These are phyloP conservation scores for Mycena olivaceomarginata DNA, from an alignment of 768 basidiomycete genomes.

Conservation along the genomic window DNA sequence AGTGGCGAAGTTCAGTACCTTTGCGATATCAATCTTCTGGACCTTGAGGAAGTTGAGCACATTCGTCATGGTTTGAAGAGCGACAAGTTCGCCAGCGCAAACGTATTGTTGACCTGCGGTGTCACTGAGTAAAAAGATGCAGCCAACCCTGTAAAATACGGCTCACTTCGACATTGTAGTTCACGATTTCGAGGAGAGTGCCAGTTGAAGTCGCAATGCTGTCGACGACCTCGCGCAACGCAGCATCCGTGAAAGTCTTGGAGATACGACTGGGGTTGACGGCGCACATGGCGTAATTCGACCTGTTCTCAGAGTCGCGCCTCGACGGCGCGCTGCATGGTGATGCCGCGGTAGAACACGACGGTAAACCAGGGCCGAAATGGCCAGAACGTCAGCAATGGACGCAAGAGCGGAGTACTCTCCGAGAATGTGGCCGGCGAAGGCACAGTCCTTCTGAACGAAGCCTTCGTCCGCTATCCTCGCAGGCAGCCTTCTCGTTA, in stretches of 20 bases:
- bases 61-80: constrained; percentile 95
- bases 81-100: constrained; percentile 96
- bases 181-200: constrained; percentile 97
- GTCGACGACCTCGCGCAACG: constrained; percentile 98
- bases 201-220: constrained; percentile 86
- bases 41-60: constrained; percentile 97
- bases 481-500: constrained; percentile 99
- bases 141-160: neutral
- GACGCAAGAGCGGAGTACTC: constrained; percentile 99
- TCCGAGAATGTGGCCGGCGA: constrained; percentile 98
- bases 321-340: constrained; percentile 99
- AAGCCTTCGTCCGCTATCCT: constrained; percentile 97
- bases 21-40: constrained; percentile 95
- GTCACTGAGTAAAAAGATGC: constrained; percentile 28
- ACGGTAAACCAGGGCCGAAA: constrained; percentile 96
- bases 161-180: constrained; percentile 93
- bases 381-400: constrained; percentile 96
- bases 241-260: constrained; percentile 94
- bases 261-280: constrained; percentile 98
- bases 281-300: constrained; percentile 99
- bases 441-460: constrained; percentile 93
- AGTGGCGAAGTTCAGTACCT: constrained; percentile 66
- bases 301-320: constrained; percentile 93
- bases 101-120: constrained; percentile 97
- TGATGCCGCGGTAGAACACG: constrained; percentile 99